Base-by-base conservation (phyloP, 2,329 filamentous ascomycete species). In the Xylaria digitata region DNA sequence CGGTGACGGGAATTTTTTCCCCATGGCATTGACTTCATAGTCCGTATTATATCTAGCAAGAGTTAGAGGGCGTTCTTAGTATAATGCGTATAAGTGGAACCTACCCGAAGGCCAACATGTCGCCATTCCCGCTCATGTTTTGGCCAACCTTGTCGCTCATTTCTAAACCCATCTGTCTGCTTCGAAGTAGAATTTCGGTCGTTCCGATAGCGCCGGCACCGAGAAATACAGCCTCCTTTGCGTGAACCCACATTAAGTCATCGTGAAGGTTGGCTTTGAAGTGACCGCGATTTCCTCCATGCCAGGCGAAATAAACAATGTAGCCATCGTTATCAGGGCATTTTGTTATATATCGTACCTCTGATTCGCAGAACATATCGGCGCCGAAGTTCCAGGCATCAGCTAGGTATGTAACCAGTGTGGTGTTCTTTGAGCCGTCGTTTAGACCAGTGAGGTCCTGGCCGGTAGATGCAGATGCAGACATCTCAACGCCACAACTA, bases 311-410 rank as follows among this genome's bases (percentile, higher is more conserved):
- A 77, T 85, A 90, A 32, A 91, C 79, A 21, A 89, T 80, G 74
- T 90, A 91, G 1, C 89, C 89, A 15, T 84, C 82, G 4, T 78
- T 77, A 0, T 76, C 75, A 1, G 80, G 80, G 48, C 83, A 82
- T 74, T 87, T 85, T 62, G 86, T 83, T 57, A 92, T 80, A 72
- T 90, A 86, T 50, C 86, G 82, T 1, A 91, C 89, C 75, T 92
- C 88, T 67, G 88, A 89, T 71, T 89, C 85, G 76, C 89, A 92
- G 69, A 92, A 92, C 77, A 92, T 86, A 73, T 92, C 89, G 13
- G 89, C 87, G 8, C 89, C 90, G 87, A 88, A 90, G 72, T 90
- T 90, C 89, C 89, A 91, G 1, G 90, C 89, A 75, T 92, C 89
- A 7, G 87, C 83, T 7, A 92, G 79, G 72, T 92, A 92, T 0